Percentiles rank a stretch among this genome's conserved stretches.
Evolutionary conservation across 441 rosid species (phyloP).

Genomic region (Geranium incanum): DNA sequence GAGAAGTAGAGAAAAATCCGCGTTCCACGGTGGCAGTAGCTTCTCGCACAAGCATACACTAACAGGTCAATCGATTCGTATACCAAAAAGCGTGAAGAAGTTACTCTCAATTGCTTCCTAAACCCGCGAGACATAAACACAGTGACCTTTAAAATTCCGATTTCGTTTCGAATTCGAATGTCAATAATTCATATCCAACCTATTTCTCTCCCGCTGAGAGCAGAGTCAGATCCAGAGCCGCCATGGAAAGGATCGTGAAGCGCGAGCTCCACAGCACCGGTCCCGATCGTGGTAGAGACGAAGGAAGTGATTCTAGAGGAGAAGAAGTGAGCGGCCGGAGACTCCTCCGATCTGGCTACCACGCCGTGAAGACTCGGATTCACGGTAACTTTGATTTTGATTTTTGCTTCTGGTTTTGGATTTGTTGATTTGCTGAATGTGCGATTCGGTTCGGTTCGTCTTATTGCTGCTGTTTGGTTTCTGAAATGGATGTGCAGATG

Average conservation of each 20-base stretch:
- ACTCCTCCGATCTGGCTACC: conserved; percentile 29
- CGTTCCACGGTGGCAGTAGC: neutral
- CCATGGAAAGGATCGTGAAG: conserved; percentile 17
- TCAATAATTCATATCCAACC: neutral
- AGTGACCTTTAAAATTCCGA: neutral
- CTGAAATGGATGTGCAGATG: conserved; percentile 22
- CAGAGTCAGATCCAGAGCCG: conserved; percentile 3
- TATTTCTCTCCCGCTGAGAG: neutral
- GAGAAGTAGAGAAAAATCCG: neutral
- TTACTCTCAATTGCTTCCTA: neutral
- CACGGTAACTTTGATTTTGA: conserved; percentile 20
- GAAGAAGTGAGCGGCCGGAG: conserved; percentile 10
- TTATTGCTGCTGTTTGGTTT: neutral
- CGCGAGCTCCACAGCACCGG: conserved; percentile 12
- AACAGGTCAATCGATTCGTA: neutral
- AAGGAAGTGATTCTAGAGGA: neutral
- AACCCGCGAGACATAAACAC: neutral
- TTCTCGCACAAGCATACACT: neutral
- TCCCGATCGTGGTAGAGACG: conserved; percentile 1
- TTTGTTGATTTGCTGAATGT: neutral
- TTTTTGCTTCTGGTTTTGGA: too few species aligned
- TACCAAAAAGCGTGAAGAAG: neutral
- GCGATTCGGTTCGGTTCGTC: neutral
- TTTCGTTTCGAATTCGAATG: neutral
- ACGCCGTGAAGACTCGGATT: conserved; percentile 29